Evolutionary conservation across 768 basidiomycete genomes (phyloP), one percentile per base, ranked within the genome.

Genomic region (Lepiota brunneoincarnata): DNA sequence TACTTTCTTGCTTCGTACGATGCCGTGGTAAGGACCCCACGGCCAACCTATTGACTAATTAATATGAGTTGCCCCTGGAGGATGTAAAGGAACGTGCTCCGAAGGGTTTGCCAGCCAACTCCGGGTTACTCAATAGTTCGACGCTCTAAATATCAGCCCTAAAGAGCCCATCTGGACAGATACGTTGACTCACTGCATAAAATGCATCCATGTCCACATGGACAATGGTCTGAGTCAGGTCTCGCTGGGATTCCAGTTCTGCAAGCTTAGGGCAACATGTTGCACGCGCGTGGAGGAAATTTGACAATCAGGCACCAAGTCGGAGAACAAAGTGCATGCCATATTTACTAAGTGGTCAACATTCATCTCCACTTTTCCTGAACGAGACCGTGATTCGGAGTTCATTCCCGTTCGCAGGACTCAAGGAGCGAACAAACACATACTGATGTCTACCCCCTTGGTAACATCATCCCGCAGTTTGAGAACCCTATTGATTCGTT

Each of bases 171-270:
- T 26, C 14, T 18, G 28, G 47, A 23, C 14, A 34, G 31, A 36
- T 20, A n/a, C 7, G 24, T 36, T 11, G 45, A 66, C 72, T 49
- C 51, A 77, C 77, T 1, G 90, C 89, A 59, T 80, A 94, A 71
- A 96, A 97, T 3, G 93, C 92, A 67, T 98, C 96, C 84, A 95
- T 93, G 64, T 99, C 97, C 26, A 97, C 86, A 64, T 98, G 94
- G 4, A 98, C 90, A 56, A 99, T 91, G 17, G 72, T 79, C 67
- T 95, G 91, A 2, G 80, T 79, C 24, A 98, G 71, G 66, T 98
- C 93, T 42, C 94, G 74, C 46, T 81, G 75, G 1, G 75, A 70
- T 66, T 96, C 93, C 3, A 96, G 74, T 56, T 89, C 84, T 17
- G 73, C 69, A 3, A 95, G 73, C 90, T 86, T 50, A 34, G 5